Evolutionary conservation across 768 basidiomycete species (phyloP), one percentile per base, ranked within the genome.

Genomic region (Suillus bovinus): DNA sequence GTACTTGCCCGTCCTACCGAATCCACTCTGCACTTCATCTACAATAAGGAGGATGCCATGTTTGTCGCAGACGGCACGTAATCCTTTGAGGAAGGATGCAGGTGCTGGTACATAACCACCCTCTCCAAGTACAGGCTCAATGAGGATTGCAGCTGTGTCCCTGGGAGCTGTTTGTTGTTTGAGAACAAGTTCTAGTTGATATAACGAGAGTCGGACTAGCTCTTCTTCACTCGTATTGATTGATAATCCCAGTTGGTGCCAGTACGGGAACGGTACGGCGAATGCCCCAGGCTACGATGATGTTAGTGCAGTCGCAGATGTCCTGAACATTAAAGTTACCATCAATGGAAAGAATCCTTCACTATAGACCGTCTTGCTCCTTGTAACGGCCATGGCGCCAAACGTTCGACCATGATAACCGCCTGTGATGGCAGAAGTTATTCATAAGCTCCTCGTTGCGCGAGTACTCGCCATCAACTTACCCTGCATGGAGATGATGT

Each of bases 81-180:
- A 76, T 24, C 93, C 93, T 52, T 84, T 81, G 63, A 99, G 74
- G 79, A 91, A 99, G 24, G 85, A 84, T 1, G 85, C 70, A 0
- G 94, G 93, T 0, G 94, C 93, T 33, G 93, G 88, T 17, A 97
- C 91, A 74, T 99, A 98, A 1, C 96, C 96, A 39, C 96, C 96
- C 75, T 98, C 96, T 29, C 95, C 96, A 34, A 98, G 81, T 1
- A 98, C 89, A 46, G 96, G 92, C 80, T 99, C 96, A 46, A 99
- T 76, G 65, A 99, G 77, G 70, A 98, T 89, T n/a, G 94, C 95
- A 2, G 96, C 94, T 0, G 94, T 96, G 72, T 98, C 96, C 5
- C 77, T 74, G 0, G 95, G 91, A 2, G 88, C 81, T 8, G 88
- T 89, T 74, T 95, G 93, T 74, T 98, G 96, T 56, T 79, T 77